Evolutionary conservation across 2,329 filamentous ascomycete genomes (phyloP).

Genomic region (Xylaria sp.): DNA sequence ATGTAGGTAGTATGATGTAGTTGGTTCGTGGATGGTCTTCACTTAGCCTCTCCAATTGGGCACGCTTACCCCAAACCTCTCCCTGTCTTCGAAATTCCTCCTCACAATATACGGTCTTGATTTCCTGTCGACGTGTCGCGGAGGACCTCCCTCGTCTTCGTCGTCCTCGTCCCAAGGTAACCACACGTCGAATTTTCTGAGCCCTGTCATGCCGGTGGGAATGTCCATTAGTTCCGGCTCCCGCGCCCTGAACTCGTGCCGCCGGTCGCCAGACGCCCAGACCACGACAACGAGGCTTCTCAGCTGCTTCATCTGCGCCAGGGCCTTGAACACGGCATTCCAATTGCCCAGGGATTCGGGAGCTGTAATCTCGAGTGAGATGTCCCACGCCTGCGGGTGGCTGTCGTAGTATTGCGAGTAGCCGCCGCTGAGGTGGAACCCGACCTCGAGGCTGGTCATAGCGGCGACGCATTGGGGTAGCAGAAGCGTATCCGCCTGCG

Average conservation of each 20-base stretch:
- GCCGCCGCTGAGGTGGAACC: slow-evolving; percentile 39
- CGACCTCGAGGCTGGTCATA: slow-evolving; percentile 38
- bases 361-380: slow-evolving; percentile 33
- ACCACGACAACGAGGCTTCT: slow-evolving; percentile 36
- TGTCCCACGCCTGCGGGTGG: slow-evolving; percentile 38
- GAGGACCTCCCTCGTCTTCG: slow-evolving; percentile 22
- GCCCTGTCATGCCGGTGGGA: slow-evolving; percentile 33
- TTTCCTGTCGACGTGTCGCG: slow-evolving; percentile 3
- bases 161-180: slow-evolving; percentile 36
- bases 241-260: slow-evolving; percentile 35
- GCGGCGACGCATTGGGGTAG: slow-evolving; percentile 36
- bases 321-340: slow-evolving; percentile 37
- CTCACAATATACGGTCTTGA: slow-evolving; percentile 33
- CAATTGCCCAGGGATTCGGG: slow-evolving; percentile 35
- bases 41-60: slow-evolving; percentile 37
- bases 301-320: slow-evolving; percentile 35
- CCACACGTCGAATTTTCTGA: slow-evolving; percentile 39
- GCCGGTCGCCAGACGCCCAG: slow-evolving; percentile 38
- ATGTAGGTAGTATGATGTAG: neutral
- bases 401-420: slow-evolving; percentile 39
- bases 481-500: slow-evolving; percentile 33
- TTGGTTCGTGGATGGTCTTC: neutral
- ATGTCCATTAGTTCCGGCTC: slow-evolving; percentile 39
- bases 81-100: slow-evolving; percentile 35
- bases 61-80: slow-evolving; percentile 38